These are phyloP conservation scores for Cercospora sp. DNA, from an alignment of 2,329 filamentous ascomycete genomes.

Conservation along the genomic window DNA sequence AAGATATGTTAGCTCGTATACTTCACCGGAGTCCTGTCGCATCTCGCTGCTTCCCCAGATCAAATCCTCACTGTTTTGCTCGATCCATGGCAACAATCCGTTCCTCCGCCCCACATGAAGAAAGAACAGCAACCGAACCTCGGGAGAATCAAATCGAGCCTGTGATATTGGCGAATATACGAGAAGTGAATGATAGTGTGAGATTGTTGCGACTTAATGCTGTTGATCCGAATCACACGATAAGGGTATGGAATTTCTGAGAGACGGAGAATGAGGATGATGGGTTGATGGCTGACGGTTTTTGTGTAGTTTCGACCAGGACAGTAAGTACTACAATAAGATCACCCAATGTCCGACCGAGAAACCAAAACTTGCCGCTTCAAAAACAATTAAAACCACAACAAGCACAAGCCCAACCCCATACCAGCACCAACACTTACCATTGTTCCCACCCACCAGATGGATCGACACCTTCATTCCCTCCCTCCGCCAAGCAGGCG, in stretches of 20 bases:
- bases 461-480: constrained; percentile 85
- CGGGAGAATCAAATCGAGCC: constrained; percentile 65
- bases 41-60: not conserved
- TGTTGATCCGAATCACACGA: constrained; percentile 43
- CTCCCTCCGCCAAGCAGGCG: constrained; percentile 67
- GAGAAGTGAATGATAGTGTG: constrained; percentile 65
- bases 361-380: no score
- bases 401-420: no score
- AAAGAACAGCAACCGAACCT: constrained; percentile 72
- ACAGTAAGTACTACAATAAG: constrained; percentile 1
- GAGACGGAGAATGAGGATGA: not conserved
- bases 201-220: constrained; percentile 67
- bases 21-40: no score
- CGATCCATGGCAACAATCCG: constrained; percentile 37
- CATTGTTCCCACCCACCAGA: no score
- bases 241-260: constrained; percentile 30
- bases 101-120: constrained; percentile 55
- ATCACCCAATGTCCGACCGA: no score
- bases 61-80: no score
- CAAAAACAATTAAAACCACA: no score
- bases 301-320: not conserved
- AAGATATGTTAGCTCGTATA: not conserved
- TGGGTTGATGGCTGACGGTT: constrained; percentile 25
- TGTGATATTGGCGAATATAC: constrained; percentile 62
- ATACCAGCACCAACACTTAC: no score